These are phyloP conservation scores for Tanacetum coccineum DNA, from an alignment of 129 eudicot genomes.

Conservation along the genomic window DNA sequence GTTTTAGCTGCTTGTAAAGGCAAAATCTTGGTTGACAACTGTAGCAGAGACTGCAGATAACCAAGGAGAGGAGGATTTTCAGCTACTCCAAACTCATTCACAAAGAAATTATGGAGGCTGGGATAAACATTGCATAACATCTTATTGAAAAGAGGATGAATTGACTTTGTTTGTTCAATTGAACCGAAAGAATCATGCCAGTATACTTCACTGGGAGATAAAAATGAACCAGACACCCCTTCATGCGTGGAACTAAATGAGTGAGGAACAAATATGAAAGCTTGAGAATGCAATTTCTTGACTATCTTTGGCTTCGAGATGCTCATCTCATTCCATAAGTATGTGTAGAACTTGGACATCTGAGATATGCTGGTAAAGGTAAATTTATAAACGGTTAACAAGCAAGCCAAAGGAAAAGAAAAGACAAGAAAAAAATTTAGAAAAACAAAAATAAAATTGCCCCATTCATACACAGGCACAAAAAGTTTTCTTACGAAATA, in stretches of 20 bases:
- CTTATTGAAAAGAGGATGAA: conserved; percentile 25
- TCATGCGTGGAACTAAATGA: conserved; percentile 25
- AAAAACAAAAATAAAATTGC: no score
- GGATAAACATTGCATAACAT: conserved; percentile 50
- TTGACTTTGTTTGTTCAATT: conserved; percentile 30
- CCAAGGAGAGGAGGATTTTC: conserved; percentile 48
- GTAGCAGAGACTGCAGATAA: conserved; percentile 61
- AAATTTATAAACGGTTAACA: no score
- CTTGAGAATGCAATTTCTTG: conserved; percentile 39
- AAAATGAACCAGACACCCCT: conserved; percentile 50
- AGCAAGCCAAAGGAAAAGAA: background rate
- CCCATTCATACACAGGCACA: no score
- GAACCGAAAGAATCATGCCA: conserved; percentile 66
- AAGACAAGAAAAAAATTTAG: background rate
- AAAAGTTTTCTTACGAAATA: background rate
- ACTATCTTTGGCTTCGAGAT: conserved; percentile 37
- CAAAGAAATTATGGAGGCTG: conserved; percentile 59
- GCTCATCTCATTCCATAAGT: conserved; percentile 55
- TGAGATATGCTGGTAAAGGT: conserved; percentile 53
- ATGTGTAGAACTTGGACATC: conserved; percentile 63
- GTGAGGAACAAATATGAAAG: background rate
- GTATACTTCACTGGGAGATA: conserved; percentile 60
- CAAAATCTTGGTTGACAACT: conserved; percentile 39
- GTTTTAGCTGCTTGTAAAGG: conserved; percentile 52
- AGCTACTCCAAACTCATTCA: conserved; percentile 64